These are phyloP conservation scores for Pycnococcus provasolii DNA, from an alignment of 139 green algal species.

Conservation along the genomic window DNA sequence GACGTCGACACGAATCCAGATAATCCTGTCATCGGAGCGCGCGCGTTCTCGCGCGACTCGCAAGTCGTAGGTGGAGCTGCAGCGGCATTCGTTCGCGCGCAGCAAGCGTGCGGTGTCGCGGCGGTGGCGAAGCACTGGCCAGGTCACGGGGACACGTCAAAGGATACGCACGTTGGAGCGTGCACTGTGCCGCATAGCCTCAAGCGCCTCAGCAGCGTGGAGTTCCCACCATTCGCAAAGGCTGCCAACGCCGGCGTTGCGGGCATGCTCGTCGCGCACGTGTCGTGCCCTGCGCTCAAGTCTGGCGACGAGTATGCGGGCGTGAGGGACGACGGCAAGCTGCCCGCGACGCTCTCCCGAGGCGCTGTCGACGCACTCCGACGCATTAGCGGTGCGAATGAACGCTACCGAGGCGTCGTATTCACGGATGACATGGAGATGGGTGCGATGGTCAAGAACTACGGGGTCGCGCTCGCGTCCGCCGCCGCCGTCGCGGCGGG, in stretches of 20 bases:
- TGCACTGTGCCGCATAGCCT: neutral
- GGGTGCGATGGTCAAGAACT: slow-evolving; percentile 38
- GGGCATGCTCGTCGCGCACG: slow-evolving; percentile 37
- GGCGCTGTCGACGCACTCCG: slow-evolving; percentile 1
- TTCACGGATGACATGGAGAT: slow-evolving; percentile 46
- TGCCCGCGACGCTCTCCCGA: slow-evolving; percentile 27
- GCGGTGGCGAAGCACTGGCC: slow-evolving; percentile 44
- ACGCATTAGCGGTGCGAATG: neutral
- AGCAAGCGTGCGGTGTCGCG: slow-evolving; percentile 39
- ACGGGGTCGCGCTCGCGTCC: slow-evolving; percentile 16
- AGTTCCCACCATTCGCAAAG: slow-evolving; percentile 30
- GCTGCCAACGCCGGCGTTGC: slow-evolving; percentile 34
- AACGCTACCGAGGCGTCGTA: slow-evolving; percentile 24
- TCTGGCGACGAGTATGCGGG: neutral
- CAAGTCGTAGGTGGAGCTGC: neutral
- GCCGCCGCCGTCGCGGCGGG: slow-evolving; percentile 28
- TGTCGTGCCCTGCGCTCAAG: slow-evolving; percentile 33
- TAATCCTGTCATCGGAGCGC: slow-evolving; percentile 41
- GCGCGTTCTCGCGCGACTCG: slow-evolving; percentile 19
- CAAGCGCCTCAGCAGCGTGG: slow-evolving; percentile 4
- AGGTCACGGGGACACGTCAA: slow-evolving; percentile 38
- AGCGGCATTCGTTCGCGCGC: slow-evolving; percentile 1
- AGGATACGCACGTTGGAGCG: neutral
- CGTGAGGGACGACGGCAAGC: neutral
- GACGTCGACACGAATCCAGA: slow-evolving; percentile 43